A percentile compares a stretch with the other conserved stretches of the same genome.
Evolutionary conservation across 2,329 filamentous ascomycete species (phyloP).

Genomic region (Botrytis elliptica): DNA sequence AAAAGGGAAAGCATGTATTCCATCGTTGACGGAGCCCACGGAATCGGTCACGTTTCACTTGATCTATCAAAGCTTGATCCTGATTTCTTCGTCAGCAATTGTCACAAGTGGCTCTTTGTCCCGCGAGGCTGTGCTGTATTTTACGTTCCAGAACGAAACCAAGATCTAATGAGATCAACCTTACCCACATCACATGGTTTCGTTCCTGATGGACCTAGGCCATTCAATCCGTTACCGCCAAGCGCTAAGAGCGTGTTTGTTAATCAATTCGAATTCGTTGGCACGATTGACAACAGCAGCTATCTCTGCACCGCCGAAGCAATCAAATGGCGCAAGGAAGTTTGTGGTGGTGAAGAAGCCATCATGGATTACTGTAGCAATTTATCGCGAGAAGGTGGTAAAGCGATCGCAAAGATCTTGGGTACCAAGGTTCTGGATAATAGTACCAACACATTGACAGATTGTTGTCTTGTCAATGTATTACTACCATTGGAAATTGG

Average conservation of each 20-base stretch:
- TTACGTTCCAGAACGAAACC: constrained; percentile 75
- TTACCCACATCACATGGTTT: constrained; percentile 82
- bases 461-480: constrained; percentile 72
- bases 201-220: constrained; percentile 43
- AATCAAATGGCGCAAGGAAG: constrained; percentile 65
- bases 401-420: constrained; percentile 58
- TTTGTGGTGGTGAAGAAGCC: constrained; percentile 70
- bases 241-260: constrained; percentile 56
- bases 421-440: constrained; percentile 74
- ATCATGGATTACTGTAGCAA: constrained; percentile 63
- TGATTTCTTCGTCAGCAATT: constrained; percentile 86
- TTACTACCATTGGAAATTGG: constrained; percentile 59
- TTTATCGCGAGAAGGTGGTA: constrained; percentile 64
- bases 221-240: constrained; percentile 43
- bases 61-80: constrained; percentile 66
- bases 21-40: constrained; percentile 76
- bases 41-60: constrained; percentile 73
- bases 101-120: constrained; percentile 85
- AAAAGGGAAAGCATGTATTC: constrained; percentile 66
- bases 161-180: constrained; percentile 69
- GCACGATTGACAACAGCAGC: constrained; percentile 70
- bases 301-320: constrained; percentile 72
- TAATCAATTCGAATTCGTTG: constrained; percentile 71
- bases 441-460: constrained; percentile 55
- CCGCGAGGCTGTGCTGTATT: constrained; percentile 80